Base-by-base conservation (phyloP, 345 rosid species). In the Salix arbutifolia region DNA sequence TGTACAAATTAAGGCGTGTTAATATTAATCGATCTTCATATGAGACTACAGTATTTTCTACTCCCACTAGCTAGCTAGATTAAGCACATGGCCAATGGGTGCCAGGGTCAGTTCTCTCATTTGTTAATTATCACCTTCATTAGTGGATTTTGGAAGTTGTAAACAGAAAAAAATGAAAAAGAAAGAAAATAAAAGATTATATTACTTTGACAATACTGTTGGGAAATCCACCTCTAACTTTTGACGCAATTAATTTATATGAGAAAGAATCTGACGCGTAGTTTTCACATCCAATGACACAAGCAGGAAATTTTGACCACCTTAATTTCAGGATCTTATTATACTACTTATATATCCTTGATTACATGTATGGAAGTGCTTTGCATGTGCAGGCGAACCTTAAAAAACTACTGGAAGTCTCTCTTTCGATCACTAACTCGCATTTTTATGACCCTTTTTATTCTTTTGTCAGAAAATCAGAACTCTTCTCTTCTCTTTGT, bases 261-360 rank as follows among this genome's bases (percentile, higher is more conserved):
- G 50, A 50, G 28, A 65, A 65, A 48, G 77, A 65, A 74, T 74
- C 70, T 74, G 5, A 65, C 28, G 28, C 23, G 0, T 30, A 12
- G 35, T 31, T 18, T 23, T 42, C 17, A 5, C 37, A 53, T 33
- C 23, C 13, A 33, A 73, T 28, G 16, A 21, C 25, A 28, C 48
- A 40, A 50, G 60, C 33, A 26, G 46, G 18, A 31, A 71, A 58
- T 4, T n/a, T 75, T 74, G 75, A 61, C 74, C 33, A 67, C 85
- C 87, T 74, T 80, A 85, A 85, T 16, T 79, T 82, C 69, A 72
- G 85, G 84, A 79, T 79, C 87, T 74, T 75, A 76, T 65, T 25
- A 6, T 28, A 62, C 21, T 33, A 33, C 4, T 33, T 33, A 33
- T 33, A 33, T 62, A 62, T 28, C 11, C 14, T 67, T 26, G 48